phyloP scores from a whole-genome alignment of 768 basidiomycete genomes.

The Tremella mesenterica region DNA sequence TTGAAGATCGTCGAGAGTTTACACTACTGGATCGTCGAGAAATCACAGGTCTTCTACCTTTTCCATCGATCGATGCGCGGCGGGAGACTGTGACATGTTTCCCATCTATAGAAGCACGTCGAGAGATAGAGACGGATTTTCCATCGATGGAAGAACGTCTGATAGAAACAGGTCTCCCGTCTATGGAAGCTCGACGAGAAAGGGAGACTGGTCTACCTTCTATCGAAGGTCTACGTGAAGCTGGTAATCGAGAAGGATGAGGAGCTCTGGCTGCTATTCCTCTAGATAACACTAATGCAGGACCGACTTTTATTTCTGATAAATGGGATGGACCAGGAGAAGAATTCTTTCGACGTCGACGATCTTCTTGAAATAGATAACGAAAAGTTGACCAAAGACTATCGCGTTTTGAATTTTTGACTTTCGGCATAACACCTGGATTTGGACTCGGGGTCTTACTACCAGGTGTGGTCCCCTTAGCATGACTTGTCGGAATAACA shows the following conservation, averaged over 20 bases:
- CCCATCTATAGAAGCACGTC: too few species aligned
- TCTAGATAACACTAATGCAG: conserved; percentile 24
- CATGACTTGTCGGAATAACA: too few species aligned
- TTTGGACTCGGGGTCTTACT: too few species aligned
- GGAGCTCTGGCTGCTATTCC: conserved; percentile 25
- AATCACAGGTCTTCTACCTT: conserved; percentile 64
- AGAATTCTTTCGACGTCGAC: conserved; percentile 61
- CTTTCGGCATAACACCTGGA: too few species aligned
- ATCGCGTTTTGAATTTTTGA: conserved; percentile 55
- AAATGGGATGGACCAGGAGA: conserved; percentile 5
- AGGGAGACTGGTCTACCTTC: conserved; percentile 47
- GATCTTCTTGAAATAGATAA: conserved; percentile 84
- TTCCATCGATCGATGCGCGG: conserved; percentile 46
- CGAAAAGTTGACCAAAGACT: conserved; percentile 77
- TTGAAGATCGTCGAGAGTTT: conserved; percentile 68
- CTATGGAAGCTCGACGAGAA: conserved; percentile 33
- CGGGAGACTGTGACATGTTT: conserved; percentile 15
- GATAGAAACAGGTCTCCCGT: conserved; percentile 57
- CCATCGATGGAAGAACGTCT: too few species aligned
- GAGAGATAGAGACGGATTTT: too few species aligned
- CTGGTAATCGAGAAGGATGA: conserved; percentile 20
- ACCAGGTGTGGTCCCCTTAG: too few species aligned
- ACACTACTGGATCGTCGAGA: conserved; percentile 85
- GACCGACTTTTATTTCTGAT: conserved; percentile 9
- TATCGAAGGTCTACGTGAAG: conserved; percentile 32